Evolutionary conservation across 192 early-diverging fungal genomes (phyloP), one percentile per base, ranked within the genome.

Genomic region (Funneliformis geosporum): DNA sequence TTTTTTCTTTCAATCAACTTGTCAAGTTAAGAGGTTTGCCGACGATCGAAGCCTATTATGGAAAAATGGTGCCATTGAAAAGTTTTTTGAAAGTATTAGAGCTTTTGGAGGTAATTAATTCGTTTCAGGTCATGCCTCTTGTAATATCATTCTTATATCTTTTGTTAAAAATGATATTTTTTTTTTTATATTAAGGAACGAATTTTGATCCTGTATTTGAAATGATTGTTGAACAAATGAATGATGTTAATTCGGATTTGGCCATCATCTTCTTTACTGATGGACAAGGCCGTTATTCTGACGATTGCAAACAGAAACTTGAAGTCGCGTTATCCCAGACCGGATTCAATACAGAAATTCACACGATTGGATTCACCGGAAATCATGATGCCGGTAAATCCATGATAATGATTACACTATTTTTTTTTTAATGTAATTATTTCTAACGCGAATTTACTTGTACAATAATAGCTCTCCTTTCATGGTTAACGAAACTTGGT

Each of bases 221-320:
- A 10, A 60, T 23, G 38, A 67, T 85, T 11, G 38, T 80, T 43
- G 39, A 60, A 0, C 44, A 78, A 9, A 68, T 80, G 3, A 46
- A 71, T 16, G 39, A 59, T 23, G 61, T 72, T 14, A 79, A 84
- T 28, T 70, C 77, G 0, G 79, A 82, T 70, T 39, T 76, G 7
- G 82, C 83, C 3, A 59, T 86, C 14, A 83, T 86, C 71, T 84
- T 86, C 77, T 80, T 86, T 55, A 86, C 85, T 10, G 85, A 86
- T 61, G 85, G 85, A 2, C 80, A 79, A 55, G 79, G 78, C 42
- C 14, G 28, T 0, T 9, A 10, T 62, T n/a, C 21, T 43, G 23
- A 79, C 12, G 1, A 27, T 28, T 46, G 10, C 2, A 68, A 79
- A 70, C 6, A 11, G 12, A 11, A 9, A 23, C 43, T 79, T 7